Percentiles rank a stretch among this genome's conserved stretches.
Conservation (phyloP, 129 eudicot species). For the Kitagawia praeruptora region DNA sequence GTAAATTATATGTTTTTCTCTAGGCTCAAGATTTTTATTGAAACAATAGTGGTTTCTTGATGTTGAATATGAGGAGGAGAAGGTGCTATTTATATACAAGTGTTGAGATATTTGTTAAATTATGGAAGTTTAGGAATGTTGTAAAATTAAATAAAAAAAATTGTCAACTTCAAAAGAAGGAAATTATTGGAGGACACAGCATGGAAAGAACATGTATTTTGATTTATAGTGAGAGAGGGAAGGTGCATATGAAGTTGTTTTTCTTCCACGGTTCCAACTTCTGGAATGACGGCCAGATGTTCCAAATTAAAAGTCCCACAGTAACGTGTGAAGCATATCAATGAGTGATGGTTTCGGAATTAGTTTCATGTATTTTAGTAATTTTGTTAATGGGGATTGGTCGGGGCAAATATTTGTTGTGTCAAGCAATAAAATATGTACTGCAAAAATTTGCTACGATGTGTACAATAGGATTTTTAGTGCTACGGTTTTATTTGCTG, state of each 20-base stretch:
- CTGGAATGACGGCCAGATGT: not conserved
- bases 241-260: not conserved
- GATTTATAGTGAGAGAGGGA: not conserved
- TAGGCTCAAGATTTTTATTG: not conserved
- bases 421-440: too few relatives aligned
- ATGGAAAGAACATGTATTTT: not conserved
- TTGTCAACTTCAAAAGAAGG: not conserved
- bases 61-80: not conserved
- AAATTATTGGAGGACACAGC: not conserved
- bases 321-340: not conserved
- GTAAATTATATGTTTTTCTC: not conserved
- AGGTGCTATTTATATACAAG: not conserved
- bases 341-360: not conserved
- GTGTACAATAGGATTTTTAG: too few relatives aligned
- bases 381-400: too few relatives aligned
- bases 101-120: not conserved
- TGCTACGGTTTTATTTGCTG: too few relatives aligned
- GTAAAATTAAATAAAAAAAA: not conserved
- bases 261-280: not conserved
- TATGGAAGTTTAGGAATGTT: not conserved
- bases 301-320: not conserved
- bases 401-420: too few relatives aligned
- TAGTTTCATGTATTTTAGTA: too few relatives aligned
- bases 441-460: too few relatives aligned
- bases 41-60: not conserved